Evolutionary conservation across 768 basidiomycete species (phyloP).

Genomic region (Mycena rebaudengoi): DNA sequence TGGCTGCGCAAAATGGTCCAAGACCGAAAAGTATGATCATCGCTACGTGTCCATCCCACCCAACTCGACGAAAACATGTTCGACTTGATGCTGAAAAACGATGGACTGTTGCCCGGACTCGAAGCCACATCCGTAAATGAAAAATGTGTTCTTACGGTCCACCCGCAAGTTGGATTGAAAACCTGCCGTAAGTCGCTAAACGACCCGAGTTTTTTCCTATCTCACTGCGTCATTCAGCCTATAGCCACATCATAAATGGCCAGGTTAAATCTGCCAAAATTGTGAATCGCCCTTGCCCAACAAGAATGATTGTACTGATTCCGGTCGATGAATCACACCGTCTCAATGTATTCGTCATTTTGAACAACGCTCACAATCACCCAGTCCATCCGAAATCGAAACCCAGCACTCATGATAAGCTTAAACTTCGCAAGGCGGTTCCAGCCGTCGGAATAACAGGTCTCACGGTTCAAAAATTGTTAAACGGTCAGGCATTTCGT

Average conservation of each 20-base stretch:
- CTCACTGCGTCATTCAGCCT: too few relatives aligned
- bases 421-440: background rate
- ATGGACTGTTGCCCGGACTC: background rate
- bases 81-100: background rate
- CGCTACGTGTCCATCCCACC: background rate
- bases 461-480: constrained; percentile 11
- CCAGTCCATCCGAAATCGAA: constrained; percentile 6
- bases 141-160: background rate
- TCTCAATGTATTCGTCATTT: background rate
- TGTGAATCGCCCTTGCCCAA: background rate
- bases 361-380: constrained; percentile 11
- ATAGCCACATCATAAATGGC: background rate
- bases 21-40: background rate
- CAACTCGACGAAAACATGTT: background rate
- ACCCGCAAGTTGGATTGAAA: background rate
- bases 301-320: background rate
- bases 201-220: too few relatives aligned
- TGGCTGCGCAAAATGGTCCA: constrained; percentile 5
- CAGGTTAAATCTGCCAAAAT: background rate
- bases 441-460: background rate
- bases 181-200: constrained; percentile 6
- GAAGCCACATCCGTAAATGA: background rate
- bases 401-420: background rate
- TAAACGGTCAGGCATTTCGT: constrained; percentile 7
- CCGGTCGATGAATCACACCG: background rate